These are phyloP conservation scores for Ceratocystis alfenasii DNA, from an alignment of 2,329 filamentous ascomycete species.

Conservation along the genomic window DNA sequence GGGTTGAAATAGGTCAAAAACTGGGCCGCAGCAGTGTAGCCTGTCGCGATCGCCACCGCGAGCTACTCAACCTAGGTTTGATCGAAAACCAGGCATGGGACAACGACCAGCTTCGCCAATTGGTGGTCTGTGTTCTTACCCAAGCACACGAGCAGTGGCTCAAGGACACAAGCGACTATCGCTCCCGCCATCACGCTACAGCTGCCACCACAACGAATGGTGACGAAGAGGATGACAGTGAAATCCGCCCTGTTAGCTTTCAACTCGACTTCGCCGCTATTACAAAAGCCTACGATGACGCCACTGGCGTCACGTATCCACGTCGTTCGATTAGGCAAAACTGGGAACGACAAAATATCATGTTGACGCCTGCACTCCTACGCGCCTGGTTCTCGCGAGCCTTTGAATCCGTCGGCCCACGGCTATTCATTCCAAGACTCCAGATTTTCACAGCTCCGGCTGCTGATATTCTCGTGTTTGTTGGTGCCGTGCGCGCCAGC, in stretches of 20 bases:
- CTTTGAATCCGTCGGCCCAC: conserved; percentile 17
- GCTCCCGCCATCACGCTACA: too few relatives aligned
- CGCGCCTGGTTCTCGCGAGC: conserved; percentile 15
- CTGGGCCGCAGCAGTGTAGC: conserved; percentile 16
- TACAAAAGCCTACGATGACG: neutral
- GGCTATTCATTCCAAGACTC: conserved; percentile 15
- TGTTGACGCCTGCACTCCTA: conserved; percentile 17
- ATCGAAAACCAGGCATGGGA: conserved; percentile 9
- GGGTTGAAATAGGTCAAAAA: conserved; percentile 12
- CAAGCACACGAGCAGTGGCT: conserved; percentile 14
- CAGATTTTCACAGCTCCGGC: conserved; percentile 6
- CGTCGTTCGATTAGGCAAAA: neutral
- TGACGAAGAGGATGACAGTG: neutral
- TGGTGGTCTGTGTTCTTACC: conserved; percentile 17
- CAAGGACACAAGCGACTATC: conserved; percentile 11
- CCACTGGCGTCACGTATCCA: neutral
- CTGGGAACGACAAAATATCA: conserved; percentile 12
- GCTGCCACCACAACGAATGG: neutral
- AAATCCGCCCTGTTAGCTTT: neutral
- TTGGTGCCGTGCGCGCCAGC: conserved; percentile 14
- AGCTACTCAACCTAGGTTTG: conserved; percentile 12
- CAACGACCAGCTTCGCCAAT: conserved; percentile 11
- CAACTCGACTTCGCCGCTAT: conserved; percentile 10
- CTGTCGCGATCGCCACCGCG: conserved; percentile 15
- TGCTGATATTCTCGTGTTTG: conserved; percentile 12